These are phyloP conservation scores for Veloboletus limbatus DNA, from an alignment of 1,284 basidiomycete species.

Conservation along the genomic window DNA sequence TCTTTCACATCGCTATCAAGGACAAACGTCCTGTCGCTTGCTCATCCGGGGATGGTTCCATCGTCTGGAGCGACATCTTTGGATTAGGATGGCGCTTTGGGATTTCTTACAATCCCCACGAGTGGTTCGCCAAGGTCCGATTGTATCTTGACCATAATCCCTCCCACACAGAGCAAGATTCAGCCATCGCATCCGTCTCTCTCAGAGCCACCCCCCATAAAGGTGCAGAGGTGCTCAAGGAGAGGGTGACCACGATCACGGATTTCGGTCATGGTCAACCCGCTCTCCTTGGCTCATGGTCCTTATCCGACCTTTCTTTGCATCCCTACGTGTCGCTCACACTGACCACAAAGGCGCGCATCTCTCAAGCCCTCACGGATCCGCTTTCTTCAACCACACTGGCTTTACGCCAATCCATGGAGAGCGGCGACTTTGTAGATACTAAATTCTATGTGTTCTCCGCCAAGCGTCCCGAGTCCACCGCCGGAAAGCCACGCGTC, in stretches of 20 bases:
- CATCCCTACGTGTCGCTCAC: conserved; percentile 26
- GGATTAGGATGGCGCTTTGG: conserved; percentile 32
- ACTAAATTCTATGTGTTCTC: conserved; percentile 33
- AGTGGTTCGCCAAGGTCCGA: conserved; percentile 28
- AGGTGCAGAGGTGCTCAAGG: conserved; percentile 5
- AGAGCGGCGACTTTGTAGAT: conserved; percentile 26
- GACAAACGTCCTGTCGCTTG: conserved; percentile 22
- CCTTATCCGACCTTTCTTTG: conserved; percentile 7
- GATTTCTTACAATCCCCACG: conserved; percentile 13
- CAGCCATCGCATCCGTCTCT: conserved; percentile 15
- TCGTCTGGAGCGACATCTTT: conserved; percentile 29
- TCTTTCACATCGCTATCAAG: conserved; percentile 26
- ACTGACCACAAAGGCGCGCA: conserved; percentile 17
- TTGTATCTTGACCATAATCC: conserved; percentile 31
- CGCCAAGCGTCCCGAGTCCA: conserved; percentile 7
- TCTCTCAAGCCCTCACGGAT: conserved; percentile 8
- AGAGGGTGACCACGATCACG: conserved; percentile 17
- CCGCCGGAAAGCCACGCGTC: conserved; percentile 21
- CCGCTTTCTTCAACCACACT: conserved; percentile 19
- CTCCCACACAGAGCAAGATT: conserved; percentile 21
- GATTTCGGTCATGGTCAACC: conserved; percentile 30
- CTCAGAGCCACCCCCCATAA: conserved; percentile 8
- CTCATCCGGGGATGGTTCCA: conserved; percentile 4
- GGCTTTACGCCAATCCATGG: conserved; percentile 28
- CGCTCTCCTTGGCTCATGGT: conserved; percentile 27